Base-by-base conservation (phyloP, 2,329 filamentous ascomycete species). In the Sporothrix brasiliensis region DNA sequence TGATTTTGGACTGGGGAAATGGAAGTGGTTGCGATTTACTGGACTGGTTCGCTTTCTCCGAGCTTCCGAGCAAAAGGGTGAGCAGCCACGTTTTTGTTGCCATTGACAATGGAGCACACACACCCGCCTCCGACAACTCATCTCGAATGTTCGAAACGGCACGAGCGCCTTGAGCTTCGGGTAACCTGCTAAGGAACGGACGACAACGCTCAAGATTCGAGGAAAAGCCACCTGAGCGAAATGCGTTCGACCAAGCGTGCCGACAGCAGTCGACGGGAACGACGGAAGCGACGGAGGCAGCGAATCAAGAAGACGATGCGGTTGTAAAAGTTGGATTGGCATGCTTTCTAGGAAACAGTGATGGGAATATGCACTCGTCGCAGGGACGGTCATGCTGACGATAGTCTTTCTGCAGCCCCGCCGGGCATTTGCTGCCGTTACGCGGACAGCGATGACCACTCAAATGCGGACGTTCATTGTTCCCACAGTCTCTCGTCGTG, bases 401-500 rank as follows among this genome's bases (percentile, higher is more conserved):
- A 60, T 52, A 4, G 49, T 52, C 13, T 21, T 21, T 14, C 14
- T 7, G 74, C 78, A 83, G 83, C 82, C 83, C 76, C 81, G 82
- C 78, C 80, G 80, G 77, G 83, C 83, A 81, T 78, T 82, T 77
- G 82, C 82, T 76, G 77, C 82, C 76, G 80, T 81, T 44, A 67
- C 73, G 19, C 73, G 71, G 69, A 30, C 71, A 47, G 70, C 72
- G 79, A 80, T 81, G 78, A 84, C 87, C 78, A 82, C 70, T 30
- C 72, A 70, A 63, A 53, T 69, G 63, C 73, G 73, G 56, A 74
- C 82, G 77, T 88, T 88, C 79, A 86, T 88, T 77, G 85, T 84
- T 77, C 86, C 87, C 73, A 88, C 87, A 68, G 83, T 87, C 76
- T 86, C 86, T 74, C 84, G 87, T 79, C 84, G 86, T 85, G 86